Evolutionary conservation across 2,329 filamentous ascomycete genomes (phyloP), one percentile per base, ranked within the genome.

Genomic region (Furcasterigmium sp.): DNA sequence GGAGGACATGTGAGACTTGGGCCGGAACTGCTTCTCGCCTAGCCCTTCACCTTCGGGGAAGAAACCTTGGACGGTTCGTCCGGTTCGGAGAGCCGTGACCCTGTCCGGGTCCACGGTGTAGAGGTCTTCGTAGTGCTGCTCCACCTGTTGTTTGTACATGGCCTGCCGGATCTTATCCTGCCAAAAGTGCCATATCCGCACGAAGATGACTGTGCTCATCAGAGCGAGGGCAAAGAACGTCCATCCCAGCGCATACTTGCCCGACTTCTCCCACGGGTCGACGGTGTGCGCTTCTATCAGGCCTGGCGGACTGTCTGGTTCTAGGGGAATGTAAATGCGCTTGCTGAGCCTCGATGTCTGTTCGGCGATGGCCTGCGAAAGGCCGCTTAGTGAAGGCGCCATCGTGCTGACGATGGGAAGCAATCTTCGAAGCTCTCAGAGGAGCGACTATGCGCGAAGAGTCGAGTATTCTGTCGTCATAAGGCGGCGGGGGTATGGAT

Each of bases 101-200:
- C 69, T 69, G 18, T 72, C 68, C 28, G 70, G 65, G 39, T 78
- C 72, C 43, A 74, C 55, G 57, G 61, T 71, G 60, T 81, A 75
- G 37, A 76, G 51, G 40, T 71, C 61, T 46, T 61, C 76, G 59
- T 79, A 82, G 54, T 84, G 76, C 54, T 82, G 75, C 57, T 87
- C 75, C 54, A 87, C 75, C 59, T 88, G 82, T 58, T 93, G 84
- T 67, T 94, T 91, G 68, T 93, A 87, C 47, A 93, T 80, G 49
- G 89, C 91, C 53, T 91, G 87, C 52, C 91, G 81, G 52, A 95
- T 88, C 68, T 93, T 94, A 70, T 96, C 91, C 54, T 91, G 89
- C 84, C 89, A 95, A 53, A 85, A 83, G 63, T 95, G 86, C 73
- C 91, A 95, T 58, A 87, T 75, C 52, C 89, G 82, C 58, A 91